A percentile compares a stretch with the other conserved stretches of the same genome.
These are phyloP conservation scores for Ustilago loliicola DNA, from an alignment of 1,284 basidiomycete species.

Conservation along the genomic window DNA sequence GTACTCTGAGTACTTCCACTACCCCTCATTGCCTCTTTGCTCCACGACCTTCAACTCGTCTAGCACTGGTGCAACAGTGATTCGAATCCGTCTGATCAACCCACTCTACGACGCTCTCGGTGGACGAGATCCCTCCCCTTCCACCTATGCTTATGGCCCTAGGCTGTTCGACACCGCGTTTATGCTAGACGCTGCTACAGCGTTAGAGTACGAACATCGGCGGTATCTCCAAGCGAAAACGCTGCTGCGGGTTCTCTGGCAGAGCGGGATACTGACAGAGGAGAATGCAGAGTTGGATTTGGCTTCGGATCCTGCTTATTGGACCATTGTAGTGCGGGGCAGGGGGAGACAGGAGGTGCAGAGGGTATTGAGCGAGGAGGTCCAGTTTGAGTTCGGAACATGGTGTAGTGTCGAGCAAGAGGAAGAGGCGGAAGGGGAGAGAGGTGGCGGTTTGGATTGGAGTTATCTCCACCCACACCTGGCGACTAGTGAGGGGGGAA, in stretches of 20 bases:
- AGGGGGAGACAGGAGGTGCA: neutral
- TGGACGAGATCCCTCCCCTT: constrained; percentile 16
- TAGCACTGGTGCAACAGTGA: constrained; percentile 7
- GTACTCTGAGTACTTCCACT: constrained; percentile 24
- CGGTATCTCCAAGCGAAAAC: constrained; percentile 36
- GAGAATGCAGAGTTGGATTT: constrained; percentile 19
- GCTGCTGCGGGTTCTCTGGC: constrained; percentile 30
- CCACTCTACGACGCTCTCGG: constrained; percentile 29
- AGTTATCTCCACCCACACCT: neutral
- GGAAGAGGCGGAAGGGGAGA: neutral
- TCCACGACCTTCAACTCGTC: neutral
- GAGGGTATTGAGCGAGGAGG: neutral
- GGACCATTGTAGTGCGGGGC: constrained; percentile 12
- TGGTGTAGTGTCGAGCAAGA: constrained; percentile 17
- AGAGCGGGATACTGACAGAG: neutral
- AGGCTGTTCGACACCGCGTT: constrained; percentile 35
- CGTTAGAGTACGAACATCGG: constrained; percentile 33
- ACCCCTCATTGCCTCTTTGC: constrained; percentile 17
- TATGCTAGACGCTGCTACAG: constrained; percentile 22
- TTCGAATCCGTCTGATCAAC: constrained; percentile 32
- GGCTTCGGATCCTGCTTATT: constrained; percentile 1
- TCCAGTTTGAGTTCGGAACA: neutral
- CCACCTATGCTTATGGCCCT: neutral
- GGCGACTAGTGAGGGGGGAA: neutral
- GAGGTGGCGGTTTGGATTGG: constrained; percentile 1